These are phyloP conservation scores for Tylopilus balloui DNA, from an alignment of 768 basidiomycete species.

Conservation along the genomic window DNA sequence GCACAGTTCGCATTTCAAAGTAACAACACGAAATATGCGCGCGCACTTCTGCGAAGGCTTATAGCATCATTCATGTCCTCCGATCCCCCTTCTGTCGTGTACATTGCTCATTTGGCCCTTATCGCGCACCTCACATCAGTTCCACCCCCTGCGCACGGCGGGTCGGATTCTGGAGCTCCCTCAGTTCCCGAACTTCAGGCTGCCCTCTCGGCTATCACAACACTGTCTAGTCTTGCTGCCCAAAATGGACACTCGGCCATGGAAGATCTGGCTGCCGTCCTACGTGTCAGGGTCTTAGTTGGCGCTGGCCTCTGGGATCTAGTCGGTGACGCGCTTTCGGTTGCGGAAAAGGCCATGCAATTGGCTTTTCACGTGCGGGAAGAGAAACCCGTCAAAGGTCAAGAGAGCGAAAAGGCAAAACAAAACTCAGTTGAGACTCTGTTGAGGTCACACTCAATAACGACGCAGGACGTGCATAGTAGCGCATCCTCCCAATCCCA, in stretches of 20 bases:
- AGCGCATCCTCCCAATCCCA: slow-evolving; percentile 20
- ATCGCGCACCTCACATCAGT: slow-evolving; percentile 41
- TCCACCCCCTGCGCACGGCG: slow-evolving; percentile 2
- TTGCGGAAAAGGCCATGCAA: slow-evolving; percentile 48
- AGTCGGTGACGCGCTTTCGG: slow-evolving; percentile 44
- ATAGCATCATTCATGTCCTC: slow-evolving; percentile 41
- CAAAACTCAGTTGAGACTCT: slow-evolving; percentile 10
- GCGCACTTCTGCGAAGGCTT: slow-evolving; percentile 53
- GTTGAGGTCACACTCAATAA: slow-evolving; percentile 30
- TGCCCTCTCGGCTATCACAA: slow-evolving; percentile 31
- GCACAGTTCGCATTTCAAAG: slow-evolving; percentile 47
- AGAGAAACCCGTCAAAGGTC: slow-evolving; percentile 2
- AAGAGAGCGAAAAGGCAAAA: slow-evolving; percentile 8
- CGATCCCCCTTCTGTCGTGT: slow-evolving; percentile 51
- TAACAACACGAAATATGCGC: slow-evolving; percentile 55
- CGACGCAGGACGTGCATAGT: slow-evolving; percentile 26
- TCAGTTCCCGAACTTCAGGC: slow-evolving; percentile 25
- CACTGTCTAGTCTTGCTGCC: slow-evolving; percentile 30
- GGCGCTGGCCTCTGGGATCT: slow-evolving; percentile 51
- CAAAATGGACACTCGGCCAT: slow-evolving; percentile 40
- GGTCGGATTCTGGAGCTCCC: slow-evolving; percentile 1
- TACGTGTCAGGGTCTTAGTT: slow-evolving; percentile 55
- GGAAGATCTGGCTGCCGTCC: slow-evolving; percentile 46
- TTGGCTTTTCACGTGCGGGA: slow-evolving; percentile 28
- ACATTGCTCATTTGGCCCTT: slow-evolving; percentile 52